Evolutionary conservation across 257 asterid genomes (phyloP), one percentile per base, ranked within the genome.

Genomic region (Capsicum rhomboideum): DNA sequence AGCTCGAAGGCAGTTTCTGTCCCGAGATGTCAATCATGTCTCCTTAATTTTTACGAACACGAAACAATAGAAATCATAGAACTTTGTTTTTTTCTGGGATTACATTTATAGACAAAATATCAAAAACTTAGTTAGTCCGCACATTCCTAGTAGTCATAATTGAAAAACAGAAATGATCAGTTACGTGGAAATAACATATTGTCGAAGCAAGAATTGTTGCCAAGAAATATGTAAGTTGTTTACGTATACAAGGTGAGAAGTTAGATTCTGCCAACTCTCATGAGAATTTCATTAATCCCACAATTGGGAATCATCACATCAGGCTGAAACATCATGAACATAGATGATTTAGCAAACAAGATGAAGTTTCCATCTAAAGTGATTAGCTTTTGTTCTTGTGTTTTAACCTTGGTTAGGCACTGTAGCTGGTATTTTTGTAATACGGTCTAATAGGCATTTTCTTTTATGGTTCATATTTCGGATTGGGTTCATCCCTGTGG

Each of bases 211-310:
- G 59, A 53, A 6, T 53, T 53, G 21, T 53, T 17, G 53, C 53
- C 13, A 4, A 52, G 18, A 52, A 40, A 4, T 40, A 52, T 13
- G 13, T 52, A 52, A 52, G 56, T 52, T 4, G 17, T 50, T 50
- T 50, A 13, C 17, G 54, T 50, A 11, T 13, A 49, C 53, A 53
- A 92, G 99, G 80, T 21, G 98, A 95, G 86, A 97, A 95, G 54
- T 89, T 93, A 26, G 92, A 93, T 53, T 89, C 94, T 37, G 86
- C 90, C 54, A 87, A 93, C 20, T 81, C 87, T 77, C 95, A 92
- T 49, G 99, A 98, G 74, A 95, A 97, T 83, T 93, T 68, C 92
- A 90, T 78, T 85, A 94, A 55, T 97, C 97, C 85, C 92, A 94
- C 0, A 91, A 86, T 74, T 74, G 85, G 56, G 97, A 93, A 74